Base-by-base conservation (phyloP, 371 early-diverging fungal species). In the Mucor indicus region DNA sequence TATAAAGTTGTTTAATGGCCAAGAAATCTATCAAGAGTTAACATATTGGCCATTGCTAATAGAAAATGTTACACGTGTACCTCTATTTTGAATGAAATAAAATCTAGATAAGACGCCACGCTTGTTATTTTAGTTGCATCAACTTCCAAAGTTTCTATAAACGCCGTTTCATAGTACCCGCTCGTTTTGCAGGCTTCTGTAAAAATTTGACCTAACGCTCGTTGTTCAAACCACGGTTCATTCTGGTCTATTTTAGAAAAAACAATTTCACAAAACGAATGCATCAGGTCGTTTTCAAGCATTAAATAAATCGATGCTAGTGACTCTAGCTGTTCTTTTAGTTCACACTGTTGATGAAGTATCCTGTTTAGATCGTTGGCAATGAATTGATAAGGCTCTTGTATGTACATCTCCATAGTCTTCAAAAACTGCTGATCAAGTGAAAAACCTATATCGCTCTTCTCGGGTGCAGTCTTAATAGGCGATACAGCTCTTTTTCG, bases 1-100 rank as follows among this genome's bases (percentile, higher is more conserved):
- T 15, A 77, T 68, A 47, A 74, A 73, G 33, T 70, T 70, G 20
- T 72, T 69, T 17, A 77, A 48, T 6, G 78, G 75, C 71, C 73
- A 75, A 8, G 77, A 67, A 30, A 72, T 50, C 77, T 77, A 41
- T 1, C 12, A 38, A 32, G 9, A 9, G 30, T 29, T 12, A 29
- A 12, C 8, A 29, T 8, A 29, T 29, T 12, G 12, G 30, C n/a
- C 30, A 16, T 0, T 19, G 35, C 9, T 8, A 39, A 27, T 20
- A 22, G 22, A 19, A 11, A 12, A 10, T 20, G 16, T 48, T 50
- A 0, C 17, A 1, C 22, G 0, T 57, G n/a, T 33, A 73, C 74
- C 49, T 56, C 44, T 32, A 69, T 65, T 32, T 68, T 60, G 20
- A 74, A 62, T 13, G 23, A 32, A 6, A 77, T 63, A 21, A 51